Percentiles rank a stretch among this genome's conserved stretches.
Conservation (phyloP, 169 alveolate genomes). For the Plasmodium vinckei region DNA sequence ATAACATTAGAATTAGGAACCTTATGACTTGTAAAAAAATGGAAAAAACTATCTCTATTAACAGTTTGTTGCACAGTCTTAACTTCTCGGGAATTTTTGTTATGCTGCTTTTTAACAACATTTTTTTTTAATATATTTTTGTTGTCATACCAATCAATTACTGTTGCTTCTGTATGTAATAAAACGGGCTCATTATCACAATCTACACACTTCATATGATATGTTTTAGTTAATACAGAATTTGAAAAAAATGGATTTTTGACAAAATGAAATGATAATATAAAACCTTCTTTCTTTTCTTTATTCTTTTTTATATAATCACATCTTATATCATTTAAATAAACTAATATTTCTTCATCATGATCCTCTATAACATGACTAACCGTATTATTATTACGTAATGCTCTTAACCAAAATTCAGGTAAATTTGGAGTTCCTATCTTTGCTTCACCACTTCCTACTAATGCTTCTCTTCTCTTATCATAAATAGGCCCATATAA, state of each 20-base stretch:
- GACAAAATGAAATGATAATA: constrained; percentile 83
- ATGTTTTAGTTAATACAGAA: constrained; percentile 83
- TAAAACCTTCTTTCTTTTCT: constrained; percentile 86
- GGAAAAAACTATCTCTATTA: constrained; percentile 85
- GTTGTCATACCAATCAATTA: constrained; percentile 86
- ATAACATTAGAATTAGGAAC: constrained; percentile 63
- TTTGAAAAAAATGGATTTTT: constrained; percentile 85
- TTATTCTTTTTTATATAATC: constrained; percentile 85
- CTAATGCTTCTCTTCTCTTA: constrained; percentile 75
- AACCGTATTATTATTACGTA: constrained; percentile 85
- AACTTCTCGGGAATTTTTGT: constrained; percentile 85
- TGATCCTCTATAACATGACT: constrained; percentile 84
- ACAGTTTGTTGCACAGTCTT: constrained; percentile 84
- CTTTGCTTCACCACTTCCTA: constrained; percentile 58
- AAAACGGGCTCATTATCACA: constrained; percentile 88
- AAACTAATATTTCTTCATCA: constrained; percentile 86
- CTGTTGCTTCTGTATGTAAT: constrained; percentile 87
- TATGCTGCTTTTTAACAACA: constrained; percentile 84
- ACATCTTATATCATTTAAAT: constrained; percentile 83
- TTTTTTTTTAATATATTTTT: constrained; percentile 84
- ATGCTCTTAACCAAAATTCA: constrained; percentile 87
- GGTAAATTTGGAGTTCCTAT: constrained; percentile 79
- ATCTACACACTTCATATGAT: constrained; percentile 86
- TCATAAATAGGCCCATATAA: constrained; percentile 85
- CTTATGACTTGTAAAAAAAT: constrained; percentile 83